phyloP scores from a whole-genome alignment of 2,329 filamentous ascomycete genomes.

The Fusarium compactum region DNA sequence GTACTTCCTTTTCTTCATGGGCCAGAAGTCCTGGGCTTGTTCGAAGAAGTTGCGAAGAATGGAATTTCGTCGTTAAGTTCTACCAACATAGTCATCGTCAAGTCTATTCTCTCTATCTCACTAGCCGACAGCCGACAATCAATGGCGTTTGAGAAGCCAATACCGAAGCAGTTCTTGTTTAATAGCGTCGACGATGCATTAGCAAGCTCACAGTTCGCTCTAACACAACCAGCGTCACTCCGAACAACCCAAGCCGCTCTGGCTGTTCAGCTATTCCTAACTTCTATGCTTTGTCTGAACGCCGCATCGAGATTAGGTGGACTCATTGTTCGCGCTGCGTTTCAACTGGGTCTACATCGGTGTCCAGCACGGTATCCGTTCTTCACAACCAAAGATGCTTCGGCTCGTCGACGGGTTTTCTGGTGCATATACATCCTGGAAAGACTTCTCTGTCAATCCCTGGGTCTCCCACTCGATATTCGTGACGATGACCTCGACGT shows the following conservation, averaged over 20 bases:
- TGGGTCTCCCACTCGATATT: slow-evolving; percentile 67
- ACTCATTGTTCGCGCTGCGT: slow-evolving; percentile 65
- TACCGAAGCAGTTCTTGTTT: slow-evolving; percentile 61
- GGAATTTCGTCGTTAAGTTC: slow-evolving; percentile 49
- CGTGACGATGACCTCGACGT: slow-evolving; percentile 70
- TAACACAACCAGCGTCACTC: slow-evolving; percentile 62
- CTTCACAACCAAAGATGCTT: slow-evolving; percentile 60
- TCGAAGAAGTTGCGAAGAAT: slow-evolving; percentile 57
- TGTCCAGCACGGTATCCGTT: slow-evolving; percentile 65
- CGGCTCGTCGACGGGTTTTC: slow-evolving; percentile 65
- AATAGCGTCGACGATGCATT: slow-evolving; percentile 63
- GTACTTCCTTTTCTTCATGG: slow-evolving; percentile 68
- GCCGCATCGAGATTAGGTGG: slow-evolving; percentile 68
- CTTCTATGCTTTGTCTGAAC: slow-evolving; percentile 68
- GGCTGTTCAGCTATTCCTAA: slow-evolving; percentile 65
- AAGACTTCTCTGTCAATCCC: slow-evolving; percentile 66
- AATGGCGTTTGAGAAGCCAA: slow-evolving; percentile 38
- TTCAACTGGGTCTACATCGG: slow-evolving; percentile 69
- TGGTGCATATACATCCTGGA: slow-evolving; percentile 69
- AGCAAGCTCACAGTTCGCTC: slow-evolving; percentile 60
- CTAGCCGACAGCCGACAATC: slow-evolving; percentile 64
- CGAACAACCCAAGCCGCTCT: slow-evolving; percentile 63
- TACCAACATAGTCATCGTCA: slow-evolving; percentile 58
- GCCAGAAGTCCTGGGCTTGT: slow-evolving; percentile 60
- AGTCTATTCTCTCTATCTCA: slow-evolving; percentile 65